phyloP scores from a whole-genome alignment of 2,329 filamentous ascomycete genomes.

The Chalaropsis ovoidea region DNA sequence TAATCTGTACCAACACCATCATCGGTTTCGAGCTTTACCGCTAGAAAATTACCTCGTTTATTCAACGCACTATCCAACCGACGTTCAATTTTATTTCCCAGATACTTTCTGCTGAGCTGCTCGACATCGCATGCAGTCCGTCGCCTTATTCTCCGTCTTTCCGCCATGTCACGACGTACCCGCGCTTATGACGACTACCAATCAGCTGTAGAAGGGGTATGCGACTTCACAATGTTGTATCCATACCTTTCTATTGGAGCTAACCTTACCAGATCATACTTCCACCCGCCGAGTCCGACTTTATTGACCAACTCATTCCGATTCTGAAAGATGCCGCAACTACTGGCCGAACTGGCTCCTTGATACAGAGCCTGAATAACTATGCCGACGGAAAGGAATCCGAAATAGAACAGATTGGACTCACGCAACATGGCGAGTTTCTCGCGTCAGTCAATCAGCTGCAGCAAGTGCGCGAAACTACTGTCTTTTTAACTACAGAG shows the following conservation, averaged over 20 bases:
- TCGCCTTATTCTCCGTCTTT: slow-evolving; percentile 1
- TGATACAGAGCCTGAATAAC: slow-evolving; percentile 34
- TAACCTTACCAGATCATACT: slow-evolving; percentile 63
- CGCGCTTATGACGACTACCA: slow-evolving; percentile 41
- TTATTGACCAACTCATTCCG: slow-evolving; percentile 89
- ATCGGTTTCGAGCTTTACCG: neutral
- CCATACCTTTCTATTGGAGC: slow-evolving; percentile 17
- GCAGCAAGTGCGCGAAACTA: slow-evolving; percentile 83
- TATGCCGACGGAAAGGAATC: slow-evolving; percentile 79
- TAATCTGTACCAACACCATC: neutral
- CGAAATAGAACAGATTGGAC: slow-evolving; percentile 88
- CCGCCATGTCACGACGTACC: slow-evolving; percentile 38
- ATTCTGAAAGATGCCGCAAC: slow-evolving; percentile 85
- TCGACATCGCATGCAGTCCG: neutral
- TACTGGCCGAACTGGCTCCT: slow-evolving; percentile 32
- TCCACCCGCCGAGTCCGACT: slow-evolving; percentile 82
- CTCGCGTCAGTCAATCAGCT: slow-evolving; percentile 87
- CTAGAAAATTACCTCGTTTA: neutral
- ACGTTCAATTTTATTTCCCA: no score
- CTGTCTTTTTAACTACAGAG: slow-evolving; percentile 76
- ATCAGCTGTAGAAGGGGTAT: slow-evolving; percentile 39
- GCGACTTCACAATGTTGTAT: slow-evolving; percentile 26
- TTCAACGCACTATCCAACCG: neutral
- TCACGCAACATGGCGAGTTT: slow-evolving; percentile 95
- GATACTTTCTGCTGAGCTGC: no score